Evolutionary conservation across 2,329 filamentous ascomycete genomes (phyloP).

Genomic region (Pseudogymnoascus sp.): DNA sequence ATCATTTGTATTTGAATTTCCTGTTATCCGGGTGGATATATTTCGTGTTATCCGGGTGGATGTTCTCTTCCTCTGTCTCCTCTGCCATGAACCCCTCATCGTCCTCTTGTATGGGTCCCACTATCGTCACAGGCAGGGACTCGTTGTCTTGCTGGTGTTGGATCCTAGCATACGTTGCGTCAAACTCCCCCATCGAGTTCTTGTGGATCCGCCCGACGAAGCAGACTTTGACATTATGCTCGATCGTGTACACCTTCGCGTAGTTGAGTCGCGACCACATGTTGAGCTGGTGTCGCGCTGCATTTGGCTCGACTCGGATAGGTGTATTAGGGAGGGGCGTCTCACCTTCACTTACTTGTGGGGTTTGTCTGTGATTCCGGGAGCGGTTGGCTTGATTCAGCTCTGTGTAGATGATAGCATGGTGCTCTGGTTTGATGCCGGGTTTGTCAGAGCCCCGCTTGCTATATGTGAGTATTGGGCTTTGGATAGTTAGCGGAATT

Average conservation of each 20-base stretch:
- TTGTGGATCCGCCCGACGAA: slow-evolving; percentile 20
- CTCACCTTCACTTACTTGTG: not conserved
- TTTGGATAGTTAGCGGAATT: not conserved
- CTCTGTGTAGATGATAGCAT: slow-evolving; percentile 16
- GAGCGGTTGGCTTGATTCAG: not conserved
- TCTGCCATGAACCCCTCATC: not conserved
- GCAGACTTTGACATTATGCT: slow-evolving; percentile 22
- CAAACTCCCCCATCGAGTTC: not conserved
- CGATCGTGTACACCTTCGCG: slow-evolving; percentile 24
- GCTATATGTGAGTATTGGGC: slow-evolving; percentile 20
- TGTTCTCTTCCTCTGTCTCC: not conserved
- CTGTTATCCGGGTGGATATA: not conserved
- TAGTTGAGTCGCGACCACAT: slow-evolving; percentile 21
- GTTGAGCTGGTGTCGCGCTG: slow-evolving; percentile 12
- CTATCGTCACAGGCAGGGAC: too few species aligned
- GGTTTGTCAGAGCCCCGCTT: slow-evolving; percentile 15
- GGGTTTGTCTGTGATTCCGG: not conserved
- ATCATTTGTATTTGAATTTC: not conserved
- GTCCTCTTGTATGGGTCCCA: not conserved
- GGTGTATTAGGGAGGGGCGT: slow-evolving; percentile 2
- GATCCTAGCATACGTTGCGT: not conserved
- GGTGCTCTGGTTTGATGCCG: slow-evolving; percentile 19
- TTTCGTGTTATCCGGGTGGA: not conserved
- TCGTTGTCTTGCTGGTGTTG: too few species aligned
- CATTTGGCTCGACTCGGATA: slow-evolving; percentile 10